Evolutionary conservation across 768 basidiomycete genomes (phyloP), one percentile per base, ranked within the genome.

Genomic region (Termitomyces titanicus): DNA sequence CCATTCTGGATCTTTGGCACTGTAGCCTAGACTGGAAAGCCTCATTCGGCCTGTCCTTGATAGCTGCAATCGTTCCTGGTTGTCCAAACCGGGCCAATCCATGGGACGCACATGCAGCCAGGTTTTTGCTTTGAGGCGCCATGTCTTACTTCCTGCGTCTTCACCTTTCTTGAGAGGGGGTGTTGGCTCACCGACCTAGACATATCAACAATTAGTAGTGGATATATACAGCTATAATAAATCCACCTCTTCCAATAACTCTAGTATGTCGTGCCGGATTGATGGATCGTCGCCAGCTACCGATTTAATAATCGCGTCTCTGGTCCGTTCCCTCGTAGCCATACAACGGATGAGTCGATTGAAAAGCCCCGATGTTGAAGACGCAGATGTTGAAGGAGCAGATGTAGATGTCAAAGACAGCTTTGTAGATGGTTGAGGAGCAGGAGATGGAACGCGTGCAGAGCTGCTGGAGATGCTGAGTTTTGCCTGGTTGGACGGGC

Each of bases 21-120:
- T 80, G 56, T 89, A 81, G 24, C 76, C 77, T 50, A 88, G 70
- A 27, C 64, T 66, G 33, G 68, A 71, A 61, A 86, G 75, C 0
- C 70, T 77, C 15, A 70, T 58, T 44, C 84, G 77, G 1, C 82
- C 85, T 27, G 74, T 71, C 38, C 80, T 76, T 8, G 81, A 76
- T 66, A 89, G 71, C n/a, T 56, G 61, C 8, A 69, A 71, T 5
- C 80, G 76, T 43, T 84, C 80, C 2, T 70, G 47, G 27, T 80
- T 78, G 3, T 72, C 71, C 25, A 86, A 72, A 27, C 72, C 72
- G 0, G 76, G 71, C 77, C 80, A 87, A 57, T 83, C 85, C 54
- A 76, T 83, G 0, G 89, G 89, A 6, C 86, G 82, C 24, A 89
- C 84, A 62, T 90, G 84, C 33, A 74, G 74, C 88, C 88, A 91